Evolutionary conservation across 805 yeast species (phyloP).

Genomic region (Ogataea neopini): DNA sequence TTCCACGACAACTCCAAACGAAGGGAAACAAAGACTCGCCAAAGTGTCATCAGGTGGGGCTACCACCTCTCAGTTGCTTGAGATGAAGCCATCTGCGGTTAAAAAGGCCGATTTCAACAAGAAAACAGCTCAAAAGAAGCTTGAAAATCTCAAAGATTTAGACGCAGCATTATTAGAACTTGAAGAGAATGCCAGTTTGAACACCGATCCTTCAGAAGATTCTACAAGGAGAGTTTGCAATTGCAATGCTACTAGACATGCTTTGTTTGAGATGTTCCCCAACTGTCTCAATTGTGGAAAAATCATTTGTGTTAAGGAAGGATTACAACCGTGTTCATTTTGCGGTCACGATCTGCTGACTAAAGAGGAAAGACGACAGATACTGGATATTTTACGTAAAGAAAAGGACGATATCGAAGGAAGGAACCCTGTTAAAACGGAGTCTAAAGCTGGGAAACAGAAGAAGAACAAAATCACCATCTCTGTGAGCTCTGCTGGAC

Average conservation of each 20-base stretch:
- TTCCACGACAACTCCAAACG: too few species aligned
- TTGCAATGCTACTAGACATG: constrained; percentile 88
- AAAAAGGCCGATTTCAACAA: constrained; percentile 28
- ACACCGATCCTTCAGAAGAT: constrained; percentile 11
- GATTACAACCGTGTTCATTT: constrained; percentile 83
- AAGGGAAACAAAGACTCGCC: constrained; percentile 15
- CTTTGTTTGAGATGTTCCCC: constrained; percentile 86
- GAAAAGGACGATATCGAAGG: constrained; percentile 52
- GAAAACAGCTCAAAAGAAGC: constrained; percentile 44
- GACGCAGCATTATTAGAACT: constrained; percentile 49
- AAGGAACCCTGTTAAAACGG: constrained; percentile 15
- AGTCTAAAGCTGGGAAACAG: constrained; percentile 17
- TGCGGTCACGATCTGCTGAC: constrained; percentile 73
- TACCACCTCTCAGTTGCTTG: constrained; percentile 51
- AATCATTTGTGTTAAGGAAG: constrained; percentile 87
- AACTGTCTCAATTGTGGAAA: constrained; percentile 94
- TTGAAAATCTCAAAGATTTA: constrained; percentile 51
- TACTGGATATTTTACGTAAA: constrained; percentile 49
- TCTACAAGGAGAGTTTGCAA: constrained; percentile 48
- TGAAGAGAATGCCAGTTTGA: constrained; percentile 34
- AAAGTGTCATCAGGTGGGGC: constrained; percentile 28
- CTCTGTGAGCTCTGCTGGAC: constrained; percentile 59
- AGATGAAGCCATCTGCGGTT: constrained; percentile 36
- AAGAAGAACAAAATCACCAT: constrained; percentile 54
- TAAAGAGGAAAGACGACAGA: constrained; percentile 58